Evolutionary conservation across 1,139 yeast genomes (phyloP), one percentile per base, ranked within the genome.

Genomic region (Kodamaea fungicola): DNA sequence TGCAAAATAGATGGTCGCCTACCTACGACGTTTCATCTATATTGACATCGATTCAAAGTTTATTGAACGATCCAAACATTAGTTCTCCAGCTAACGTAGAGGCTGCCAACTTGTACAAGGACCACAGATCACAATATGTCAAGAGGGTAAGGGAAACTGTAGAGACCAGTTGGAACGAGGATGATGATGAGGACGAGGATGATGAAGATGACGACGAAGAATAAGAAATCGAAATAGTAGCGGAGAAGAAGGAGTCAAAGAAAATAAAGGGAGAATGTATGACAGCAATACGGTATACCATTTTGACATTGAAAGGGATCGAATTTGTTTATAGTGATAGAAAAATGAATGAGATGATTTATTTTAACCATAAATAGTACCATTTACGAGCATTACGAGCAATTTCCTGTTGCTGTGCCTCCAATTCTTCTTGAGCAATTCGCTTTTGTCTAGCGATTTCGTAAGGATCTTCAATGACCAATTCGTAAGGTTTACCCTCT

Each of bases 11-110:
- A 56, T 92, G 99, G 99, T 85, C 96, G 16, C 99, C 99, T 10
- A 94, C 98, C 0, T 94, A 92, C 57, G 98, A 94, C 56, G 99
- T 92, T 30, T 90, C 96, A n/a, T 89, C 96, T 22, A 92, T 92
- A 39, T 70, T 92, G 50, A 92, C 98, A 1, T 86, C 96, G 28
- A 76, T 84, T 41, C 94, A 83, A 59, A 82, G 94, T 43, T 74
- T 92, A 44, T 70, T 92, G 49, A 92, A 92, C 59, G 99, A 92
- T 58, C 99, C 99, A 8, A 92, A 92, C 60, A 94, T 92, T 39
- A 81, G 89, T 40, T 86, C 96, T 22, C 99, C 99, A 3, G 99
- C 99, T 1, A 94, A 92, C 54, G 97, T 88, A 6, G 99, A 94
- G 61, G 98, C 98, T 3, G 97, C 98, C 2, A 90, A 89, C 47